Conservation (phyloP, 768 basidiomycete genomes). For the Lactarius sanguifluus region DNA sequence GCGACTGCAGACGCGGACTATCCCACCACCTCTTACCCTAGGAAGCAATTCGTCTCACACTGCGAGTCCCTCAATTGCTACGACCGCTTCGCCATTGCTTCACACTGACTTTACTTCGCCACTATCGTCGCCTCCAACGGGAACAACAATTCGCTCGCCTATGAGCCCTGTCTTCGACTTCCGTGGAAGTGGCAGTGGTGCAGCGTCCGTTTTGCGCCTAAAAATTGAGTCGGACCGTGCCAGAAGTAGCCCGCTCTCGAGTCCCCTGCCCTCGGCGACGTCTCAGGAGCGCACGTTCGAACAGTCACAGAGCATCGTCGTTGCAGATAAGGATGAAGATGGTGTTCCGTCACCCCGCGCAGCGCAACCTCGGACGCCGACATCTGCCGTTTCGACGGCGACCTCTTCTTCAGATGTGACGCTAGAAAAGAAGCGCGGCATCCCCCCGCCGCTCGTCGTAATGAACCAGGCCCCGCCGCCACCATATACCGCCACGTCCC, state of each 20-base stretch:
- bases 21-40: slow-evolving; percentile 13
- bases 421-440: slow-evolving; percentile 34
- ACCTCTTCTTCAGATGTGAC: slow-evolving; percentile 27
- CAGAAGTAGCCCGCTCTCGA: background rate
- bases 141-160: slow-evolving; percentile 17
- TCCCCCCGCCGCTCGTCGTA: slow-evolving; percentile 32
- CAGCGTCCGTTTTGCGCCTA: slow-evolving; percentile 21
- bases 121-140: slow-evolving; percentile 32
- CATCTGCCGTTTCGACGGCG: slow-evolving; percentile 5
- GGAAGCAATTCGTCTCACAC: slow-evolving; percentile 33
- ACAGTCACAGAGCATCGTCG: slow-evolving; percentile 3
- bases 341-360: slow-evolving; percentile 31
- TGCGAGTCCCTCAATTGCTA: slow-evolving; percentile 29
- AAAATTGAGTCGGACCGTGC: slow-evolving; percentile 21
- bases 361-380: background rate
- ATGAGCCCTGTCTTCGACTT: slow-evolving; percentile 27
- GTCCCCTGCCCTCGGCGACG: background rate
- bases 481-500: slow-evolving; percentile 32
- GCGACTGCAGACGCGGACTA: background rate
- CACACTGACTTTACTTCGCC: slow-evolving; percentile 47
- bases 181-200: slow-evolving; percentile 9
- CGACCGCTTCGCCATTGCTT: slow-evolving; percentile 36
- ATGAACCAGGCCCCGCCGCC: slow-evolving; percentile 36
- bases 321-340: slow-evolving; percentile 13
- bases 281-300: background rate